Percentiles rank a stretch among this genome's conserved stretches.
Conservation (phyloP, 2,329 filamentous ascomycete genomes). For the Zymoseptoria ardabiliae region DNA sequence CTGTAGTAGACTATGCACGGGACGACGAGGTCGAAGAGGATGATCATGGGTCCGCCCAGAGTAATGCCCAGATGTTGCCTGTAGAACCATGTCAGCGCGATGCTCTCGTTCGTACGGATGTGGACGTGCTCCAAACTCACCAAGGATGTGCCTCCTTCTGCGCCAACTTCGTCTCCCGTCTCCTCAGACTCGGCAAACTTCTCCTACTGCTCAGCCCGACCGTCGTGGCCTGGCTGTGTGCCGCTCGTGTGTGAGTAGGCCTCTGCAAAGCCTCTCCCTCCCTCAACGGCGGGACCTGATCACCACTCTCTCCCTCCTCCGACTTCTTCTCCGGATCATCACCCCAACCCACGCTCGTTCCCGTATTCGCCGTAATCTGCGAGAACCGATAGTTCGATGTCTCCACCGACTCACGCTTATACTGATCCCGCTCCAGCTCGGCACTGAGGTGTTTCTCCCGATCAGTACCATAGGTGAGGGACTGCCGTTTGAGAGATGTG, state of each 20-base stretch:
- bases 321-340: background rate
- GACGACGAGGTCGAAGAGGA: conserved; percentile 26
- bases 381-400: background rate
- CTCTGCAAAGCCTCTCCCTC: background rate
- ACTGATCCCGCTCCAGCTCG: background rate
- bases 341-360: background rate
- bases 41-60: conserved; percentile 25
- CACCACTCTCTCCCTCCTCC: background rate
- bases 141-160: conserved; percentile 23
- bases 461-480: background rate
- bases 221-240: background rate
- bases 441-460: background rate
- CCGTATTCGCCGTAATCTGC: background rate
- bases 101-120: background rate
- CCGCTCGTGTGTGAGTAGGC: background rate
- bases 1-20: conserved; percentile 29
- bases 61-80: conserved; percentile 23
- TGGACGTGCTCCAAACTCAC: conserved; percentile 3
- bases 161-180: conserved; percentile 22
- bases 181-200: conserved; percentile 18
- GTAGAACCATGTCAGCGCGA: background rate
- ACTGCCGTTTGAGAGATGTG: background rate
- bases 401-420: background rate
- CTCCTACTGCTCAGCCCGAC: background rate
- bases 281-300: background rate